These are phyloP conservation scores for Exophiala spinifera DNA, from an alignment of 2,329 filamentous ascomycete species.

Conservation along the genomic window DNA sequence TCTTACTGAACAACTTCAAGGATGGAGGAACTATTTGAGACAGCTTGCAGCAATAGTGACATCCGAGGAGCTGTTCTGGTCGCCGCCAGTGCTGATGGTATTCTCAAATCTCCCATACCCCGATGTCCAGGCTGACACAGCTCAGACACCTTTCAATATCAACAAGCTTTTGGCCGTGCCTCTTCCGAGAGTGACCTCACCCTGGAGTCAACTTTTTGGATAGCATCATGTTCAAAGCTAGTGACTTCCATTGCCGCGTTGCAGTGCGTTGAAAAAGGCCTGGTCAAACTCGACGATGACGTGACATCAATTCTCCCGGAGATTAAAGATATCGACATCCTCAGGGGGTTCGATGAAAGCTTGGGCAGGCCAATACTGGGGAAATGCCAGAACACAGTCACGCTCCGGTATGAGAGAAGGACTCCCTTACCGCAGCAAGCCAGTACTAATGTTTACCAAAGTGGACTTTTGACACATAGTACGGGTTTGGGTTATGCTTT, in stretches of 20 bases:
- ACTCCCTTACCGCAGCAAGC: neutral
- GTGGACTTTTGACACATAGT: slow-evolving; percentile 48
- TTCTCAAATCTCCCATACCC: neutral
- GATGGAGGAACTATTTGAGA: too few species aligned
- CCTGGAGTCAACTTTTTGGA: too few species aligned
- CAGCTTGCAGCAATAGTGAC: neutral
- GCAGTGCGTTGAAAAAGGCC: neutral
- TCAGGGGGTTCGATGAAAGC: too few species aligned
- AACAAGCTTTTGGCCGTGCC: too few species aligned
- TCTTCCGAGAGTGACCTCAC: too few species aligned
- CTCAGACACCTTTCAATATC: neutral
- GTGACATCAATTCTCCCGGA: neutral
- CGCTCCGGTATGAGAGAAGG: neutral
- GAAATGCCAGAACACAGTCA: too few species aligned
- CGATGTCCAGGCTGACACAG: neutral
- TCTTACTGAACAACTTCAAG: too few species aligned
- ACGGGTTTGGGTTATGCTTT: slow-evolving; percentile 47
- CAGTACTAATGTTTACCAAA: neutral
- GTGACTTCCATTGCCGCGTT: neutral
- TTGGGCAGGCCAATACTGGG: too few species aligned
- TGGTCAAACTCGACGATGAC: slow-evolving; percentile 18
- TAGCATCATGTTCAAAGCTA: neutral
- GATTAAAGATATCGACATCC: neutral
- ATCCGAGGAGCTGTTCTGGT: neutral
- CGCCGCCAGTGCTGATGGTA: neutral